Conservation (phyloP, 345 rosid species). For the Populus davidiana region DNA sequence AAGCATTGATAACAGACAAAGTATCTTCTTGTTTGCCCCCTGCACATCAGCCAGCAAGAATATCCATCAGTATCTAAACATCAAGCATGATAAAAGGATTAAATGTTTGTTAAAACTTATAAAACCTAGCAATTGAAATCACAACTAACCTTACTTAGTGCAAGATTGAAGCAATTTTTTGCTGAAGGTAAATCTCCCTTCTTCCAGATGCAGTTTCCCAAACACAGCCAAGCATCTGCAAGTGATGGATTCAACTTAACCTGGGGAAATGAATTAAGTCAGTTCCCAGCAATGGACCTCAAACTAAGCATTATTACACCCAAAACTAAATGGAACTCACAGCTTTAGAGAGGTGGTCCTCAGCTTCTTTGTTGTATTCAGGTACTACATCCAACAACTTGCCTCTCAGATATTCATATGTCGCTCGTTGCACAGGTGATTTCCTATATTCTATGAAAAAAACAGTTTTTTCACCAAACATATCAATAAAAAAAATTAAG, state of each 20-base stretch:
- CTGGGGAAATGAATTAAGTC: conserved; percentile 34
- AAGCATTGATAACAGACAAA: conserved; percentile 68
- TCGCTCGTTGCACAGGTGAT: conserved; percentile 48
- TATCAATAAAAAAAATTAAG: not conserved
- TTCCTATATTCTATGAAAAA: conserved; percentile 46
- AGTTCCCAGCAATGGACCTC: conserved; percentile 11
- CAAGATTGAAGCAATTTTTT: conserved; percentile 66
- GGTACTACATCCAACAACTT: conserved; percentile 65
- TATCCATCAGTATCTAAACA: not conserved
- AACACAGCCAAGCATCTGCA: conserved; percentile 72
- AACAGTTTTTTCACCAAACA: not conserved
- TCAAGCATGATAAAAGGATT: not conserved
- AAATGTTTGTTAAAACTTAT: not conserved
- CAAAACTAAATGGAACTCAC: conserved; percentile 33
- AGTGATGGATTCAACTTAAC: conserved; percentile 75
- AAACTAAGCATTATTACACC: conserved; percentile 10
- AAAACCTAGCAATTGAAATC: not conserved
- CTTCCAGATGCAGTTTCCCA: conserved; percentile 78
- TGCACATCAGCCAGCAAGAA: conserved; percentile 20
- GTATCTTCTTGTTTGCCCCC: conserved; percentile 71
- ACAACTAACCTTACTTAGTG: conserved; percentile 55
- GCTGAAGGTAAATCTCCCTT: conserved; percentile 69
- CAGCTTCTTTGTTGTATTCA: conserved; percentile 71
- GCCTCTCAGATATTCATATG: conserved; percentile 56
- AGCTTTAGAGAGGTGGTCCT: conserved; percentile 78